Percentiles rank a stretch among this genome's conserved stretches.
Conservation (phyloP, 2,329 filamentous ascomycete genomes). For the Fusarium staphyleae region DNA sequence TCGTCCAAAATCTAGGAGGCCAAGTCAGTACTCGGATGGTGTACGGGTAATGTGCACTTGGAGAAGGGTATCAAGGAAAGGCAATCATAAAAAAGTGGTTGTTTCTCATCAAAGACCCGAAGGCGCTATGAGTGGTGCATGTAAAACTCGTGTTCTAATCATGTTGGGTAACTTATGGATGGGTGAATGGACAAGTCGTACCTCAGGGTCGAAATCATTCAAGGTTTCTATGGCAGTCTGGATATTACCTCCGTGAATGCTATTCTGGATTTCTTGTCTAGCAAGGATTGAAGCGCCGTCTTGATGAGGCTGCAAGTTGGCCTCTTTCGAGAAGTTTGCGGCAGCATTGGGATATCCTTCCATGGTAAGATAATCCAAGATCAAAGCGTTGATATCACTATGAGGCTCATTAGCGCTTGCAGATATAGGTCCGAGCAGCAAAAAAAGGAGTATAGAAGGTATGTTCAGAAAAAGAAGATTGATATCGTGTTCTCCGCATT, state of each 20-base stretch:
- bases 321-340: constrained; percentile 91
- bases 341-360: constrained; percentile 94
- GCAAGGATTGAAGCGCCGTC: constrained; percentile 76
- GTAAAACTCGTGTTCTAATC: constrained; percentile 92
- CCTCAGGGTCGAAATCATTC: constrained; percentile 90
- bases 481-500: constrained; percentile 84
- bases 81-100: constrained; percentile 63
- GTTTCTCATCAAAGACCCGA: constrained; percentile 89
- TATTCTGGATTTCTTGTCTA: constrained; percentile 82
- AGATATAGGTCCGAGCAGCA: constrained; percentile 1
- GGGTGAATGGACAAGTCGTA: constrained; percentile 58
- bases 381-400: constrained; percentile 93
- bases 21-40: constrained; percentile 16
- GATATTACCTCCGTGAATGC: constrained; percentile 86
- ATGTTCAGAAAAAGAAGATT: constrained; percentile 69
- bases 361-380: constrained; percentile 96
- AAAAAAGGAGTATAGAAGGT: constrained; percentile 6
- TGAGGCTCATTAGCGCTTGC: constrained; percentile 40
- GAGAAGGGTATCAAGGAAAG: constrained; percentile 9
- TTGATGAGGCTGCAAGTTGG: constrained; percentile 79
- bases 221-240: constrained; percentile 84
- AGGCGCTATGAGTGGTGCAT: constrained; percentile 99
- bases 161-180: constrained; percentile 60
- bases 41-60: neutral
- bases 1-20: constrained; percentile 82